Percentiles rank a stretch among this genome's conserved stretches.
Conservation (phyloP, 148 eudicot species). For the Limonium bicolor region DNA sequence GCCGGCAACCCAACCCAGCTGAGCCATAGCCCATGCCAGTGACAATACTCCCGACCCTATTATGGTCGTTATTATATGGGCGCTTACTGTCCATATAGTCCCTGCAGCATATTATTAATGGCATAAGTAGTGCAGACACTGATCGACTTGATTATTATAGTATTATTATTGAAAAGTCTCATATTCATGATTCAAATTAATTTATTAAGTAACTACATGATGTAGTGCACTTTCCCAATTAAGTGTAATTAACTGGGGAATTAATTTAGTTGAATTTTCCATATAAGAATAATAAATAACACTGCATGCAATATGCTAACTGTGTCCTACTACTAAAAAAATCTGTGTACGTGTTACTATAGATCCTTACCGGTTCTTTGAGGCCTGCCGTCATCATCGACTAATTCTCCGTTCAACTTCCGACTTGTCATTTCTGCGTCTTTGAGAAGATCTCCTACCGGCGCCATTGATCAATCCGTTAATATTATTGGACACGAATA, state of each 20-base stretch:
- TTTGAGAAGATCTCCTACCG: no score
- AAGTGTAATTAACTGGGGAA: no score
- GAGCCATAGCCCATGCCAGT: conserved; percentile 64
- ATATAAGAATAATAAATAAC: neutral
- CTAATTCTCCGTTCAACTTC: no score
- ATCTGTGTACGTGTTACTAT: no score
- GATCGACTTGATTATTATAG: neutral
- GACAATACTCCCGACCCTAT: conserved; percentile 75
- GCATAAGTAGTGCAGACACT: neutral
- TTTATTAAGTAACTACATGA: neutral
- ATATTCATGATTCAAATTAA: neutral
- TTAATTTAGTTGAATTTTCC: no score
- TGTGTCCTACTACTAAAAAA: no score
- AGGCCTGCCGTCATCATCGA: conserved; percentile 5
- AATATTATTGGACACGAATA: no score
- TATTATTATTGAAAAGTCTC: no score
- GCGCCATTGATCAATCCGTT: no score
- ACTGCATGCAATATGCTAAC: no score
- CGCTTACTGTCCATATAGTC: conserved; percentile 52
- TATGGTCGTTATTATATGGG: conserved; percentile 60
- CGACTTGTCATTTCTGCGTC: no score
- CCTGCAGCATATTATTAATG: conserved; percentile 14
- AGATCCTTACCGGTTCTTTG: conserved; percentile 7
- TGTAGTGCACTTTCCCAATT: no score
- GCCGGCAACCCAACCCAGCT: conserved; percentile 67